Evolutionary conservation across 75 land plant species (phyloP), one percentile per base, ranked within the genome.

Genomic region (Pinus albicaulis): DNA sequence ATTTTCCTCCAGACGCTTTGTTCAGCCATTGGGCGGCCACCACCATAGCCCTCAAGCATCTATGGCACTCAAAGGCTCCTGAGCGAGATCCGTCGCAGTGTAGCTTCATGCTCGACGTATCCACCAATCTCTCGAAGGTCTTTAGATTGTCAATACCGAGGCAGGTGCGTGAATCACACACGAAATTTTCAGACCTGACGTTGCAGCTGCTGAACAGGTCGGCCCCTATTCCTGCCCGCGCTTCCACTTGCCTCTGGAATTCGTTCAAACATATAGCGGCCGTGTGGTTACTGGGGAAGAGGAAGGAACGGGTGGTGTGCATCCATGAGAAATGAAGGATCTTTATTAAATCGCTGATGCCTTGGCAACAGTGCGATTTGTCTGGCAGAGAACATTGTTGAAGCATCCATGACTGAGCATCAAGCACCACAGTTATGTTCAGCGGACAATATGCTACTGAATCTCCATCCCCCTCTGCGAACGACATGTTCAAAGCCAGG

Each of bases 301-400:
- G 23, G 71, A 68, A 68, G 1, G 52, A 19, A 3, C 19, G 12
- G 0, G 41, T 38, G n/a, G 20, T 34, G 71, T 68, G 71, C n/a
- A 68, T n/a, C 71, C 71, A 68, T 11, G 71, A 17, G n/a, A 38
- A 68, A 22, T 38, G 71, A n/a, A 68, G 52, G 71, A 68, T 68
- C 38, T 41, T 41, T n/a, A 68, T 41, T 12, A 68, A 11, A 44
- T 68, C 71, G 20, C 7, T 19, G 23, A 68, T 68, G 48, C 48
- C 48, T 68, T 68, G 7, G 71, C 71, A 68, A 11, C 71, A 68
- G 7, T 68, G 44, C 0, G 52, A 38, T 68, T 38, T 20, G 41
- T 68, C 71, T 0, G n/a, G 44, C 2, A 11, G 7, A 38, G 38
- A 38, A 3, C 71, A 68, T 38, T 68, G 41, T 10, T 68, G 48